A percentile compares a stretch with the other conserved stretches of the same genome.
These are phyloP conservation scores for Populus hybrid DNA, from an alignment of 441 rosid genomes.

Conservation along the genomic window DNA sequence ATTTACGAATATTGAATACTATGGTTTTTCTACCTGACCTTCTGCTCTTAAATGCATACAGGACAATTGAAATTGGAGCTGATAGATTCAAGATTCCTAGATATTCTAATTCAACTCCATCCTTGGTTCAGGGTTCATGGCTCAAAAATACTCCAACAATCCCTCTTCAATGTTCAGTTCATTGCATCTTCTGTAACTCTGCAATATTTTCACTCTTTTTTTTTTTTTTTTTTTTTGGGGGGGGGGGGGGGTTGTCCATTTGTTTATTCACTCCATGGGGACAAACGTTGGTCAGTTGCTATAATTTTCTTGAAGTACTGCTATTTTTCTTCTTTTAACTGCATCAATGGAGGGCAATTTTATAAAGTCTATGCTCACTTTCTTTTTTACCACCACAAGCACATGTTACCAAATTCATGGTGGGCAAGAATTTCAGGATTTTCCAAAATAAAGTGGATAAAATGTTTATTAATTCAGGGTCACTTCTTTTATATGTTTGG, in stretches of 20 bases:
- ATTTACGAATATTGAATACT: not conserved
- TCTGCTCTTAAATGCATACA: slow-evolving; percentile 24
- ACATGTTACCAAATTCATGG: not conserved
- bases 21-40: not conserved
- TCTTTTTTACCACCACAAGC: not conserved
- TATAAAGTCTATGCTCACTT: not conserved
- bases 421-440: not conserved
- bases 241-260: not conserved
- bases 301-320: not conserved
- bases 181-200: not conserved
- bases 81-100: slow-evolving; percentile 98
- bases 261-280: not conserved
- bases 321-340: not conserved
- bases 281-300: too few species aligned
- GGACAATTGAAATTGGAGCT: slow-evolving; percentile 97
- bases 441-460: not conserved
- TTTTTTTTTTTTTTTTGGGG: too few species aligned
- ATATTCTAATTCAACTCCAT: slow-evolving; percentile 88
- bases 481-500: not conserved
- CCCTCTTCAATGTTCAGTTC: not conserved
- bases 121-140: slow-evolving; percentile 70
- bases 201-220: not conserved
- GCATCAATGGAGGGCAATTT: not conserved
- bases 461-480: not conserved
- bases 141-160: slow-evolving; percentile 12